These are phyloP conservation scores for Sugiyamaella japonica DNA, from an alignment of 1,139 yeast genomes.

Conservation along the genomic window DNA sequence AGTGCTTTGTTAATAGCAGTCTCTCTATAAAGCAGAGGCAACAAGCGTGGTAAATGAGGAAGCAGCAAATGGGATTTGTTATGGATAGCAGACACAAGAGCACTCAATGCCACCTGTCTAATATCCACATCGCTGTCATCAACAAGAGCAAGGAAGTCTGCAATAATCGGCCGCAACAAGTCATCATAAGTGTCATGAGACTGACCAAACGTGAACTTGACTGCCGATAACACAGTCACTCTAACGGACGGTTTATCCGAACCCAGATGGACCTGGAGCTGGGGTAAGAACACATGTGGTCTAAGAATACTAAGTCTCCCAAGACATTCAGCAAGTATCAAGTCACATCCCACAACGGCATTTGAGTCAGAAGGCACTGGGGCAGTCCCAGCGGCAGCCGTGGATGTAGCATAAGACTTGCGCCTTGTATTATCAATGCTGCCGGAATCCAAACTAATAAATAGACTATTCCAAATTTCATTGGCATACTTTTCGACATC, in stretches of 20 bases:
- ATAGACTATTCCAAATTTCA: conserved; percentile 34
- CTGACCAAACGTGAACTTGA: conserved; percentile 40
- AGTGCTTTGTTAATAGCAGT: conserved; percentile 57
- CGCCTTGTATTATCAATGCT: neutral
- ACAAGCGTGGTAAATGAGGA: conserved; percentile 51
- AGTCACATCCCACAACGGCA: conserved; percentile 5
- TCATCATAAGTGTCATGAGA: conserved; percentile 35
- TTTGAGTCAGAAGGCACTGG: conserved; percentile 11
- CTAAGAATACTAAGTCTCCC: conserved; percentile 39
- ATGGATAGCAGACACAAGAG: conserved; percentile 61
- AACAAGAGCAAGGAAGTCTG: conserved; percentile 42
- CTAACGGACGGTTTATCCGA: conserved; percentile 31
- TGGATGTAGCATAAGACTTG: neutral
- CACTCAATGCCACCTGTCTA: conserved; percentile 58
- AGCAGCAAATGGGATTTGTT: conserved; percentile 54
- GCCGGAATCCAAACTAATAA: conserved; percentile 26
- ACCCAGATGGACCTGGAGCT: conserved; percentile 30
- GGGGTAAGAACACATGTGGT: conserved; percentile 36
- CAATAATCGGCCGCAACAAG: conserved; percentile 38
- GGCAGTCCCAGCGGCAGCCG: conserved; percentile 17
- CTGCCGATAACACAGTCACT: conserved; percentile 41
- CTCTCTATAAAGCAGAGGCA: conserved; percentile 58
- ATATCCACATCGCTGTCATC: conserved; percentile 35
- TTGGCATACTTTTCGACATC: conserved; percentile 19
- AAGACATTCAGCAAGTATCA: conserved; percentile 42